phyloP scores from a whole-genome alignment of 345 rosid species.

The Toxicodendron radicans region DNA sequence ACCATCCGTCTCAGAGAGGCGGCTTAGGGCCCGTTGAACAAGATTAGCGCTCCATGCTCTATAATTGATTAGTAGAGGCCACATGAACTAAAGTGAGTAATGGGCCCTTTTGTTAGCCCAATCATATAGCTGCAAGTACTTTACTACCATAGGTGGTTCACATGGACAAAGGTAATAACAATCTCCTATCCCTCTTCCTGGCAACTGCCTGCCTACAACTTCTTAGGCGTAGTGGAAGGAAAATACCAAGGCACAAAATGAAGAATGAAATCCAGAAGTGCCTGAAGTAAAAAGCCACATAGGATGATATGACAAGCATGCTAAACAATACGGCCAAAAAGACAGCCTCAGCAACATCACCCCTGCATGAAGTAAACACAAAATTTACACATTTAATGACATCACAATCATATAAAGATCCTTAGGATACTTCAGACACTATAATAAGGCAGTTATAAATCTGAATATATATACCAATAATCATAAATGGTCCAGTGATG shows the following conservation, averaged over 20 bases:
- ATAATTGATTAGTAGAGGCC: slow-evolving; percentile 3
- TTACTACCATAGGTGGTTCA: slow-evolving; percentile 18
- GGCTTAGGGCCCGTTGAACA: slow-evolving; percentile 13
- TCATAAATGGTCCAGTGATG: neutral
- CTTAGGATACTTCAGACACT: neutral
- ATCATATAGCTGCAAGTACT: slow-evolving; percentile 11
- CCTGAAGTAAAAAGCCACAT: slow-evolving; percentile 26
- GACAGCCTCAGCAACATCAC: slow-evolving; percentile 45
- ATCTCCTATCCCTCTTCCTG: slow-evolving; percentile 46
- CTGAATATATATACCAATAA: neutral
- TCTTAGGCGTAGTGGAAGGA: slow-evolving; percentile 40
- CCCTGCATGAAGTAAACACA: slow-evolving; percentile 35
- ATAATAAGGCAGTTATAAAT: neutral
- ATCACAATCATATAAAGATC: neutral
- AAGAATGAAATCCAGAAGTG: slow-evolving; percentile 38
- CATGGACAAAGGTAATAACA: slow-evolving; percentile 52
- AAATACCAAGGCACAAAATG: slow-evolving; percentile 30
- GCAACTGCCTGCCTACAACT: slow-evolving; percentile 38
- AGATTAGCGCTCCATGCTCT: slow-evolving; percentile 12
- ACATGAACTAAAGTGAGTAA: neutral
- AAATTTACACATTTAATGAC: slow-evolving; percentile 4
- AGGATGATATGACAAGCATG: slow-evolving; percentile 38
- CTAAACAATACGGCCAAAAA: slow-evolving; percentile 40
- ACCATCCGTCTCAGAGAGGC: slow-evolving; percentile 23
- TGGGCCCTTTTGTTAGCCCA: neutral